Conservation (phyloP, 2,329 filamentous ascomycete species). For the Ophidiomyces ophidiicola region DNA sequence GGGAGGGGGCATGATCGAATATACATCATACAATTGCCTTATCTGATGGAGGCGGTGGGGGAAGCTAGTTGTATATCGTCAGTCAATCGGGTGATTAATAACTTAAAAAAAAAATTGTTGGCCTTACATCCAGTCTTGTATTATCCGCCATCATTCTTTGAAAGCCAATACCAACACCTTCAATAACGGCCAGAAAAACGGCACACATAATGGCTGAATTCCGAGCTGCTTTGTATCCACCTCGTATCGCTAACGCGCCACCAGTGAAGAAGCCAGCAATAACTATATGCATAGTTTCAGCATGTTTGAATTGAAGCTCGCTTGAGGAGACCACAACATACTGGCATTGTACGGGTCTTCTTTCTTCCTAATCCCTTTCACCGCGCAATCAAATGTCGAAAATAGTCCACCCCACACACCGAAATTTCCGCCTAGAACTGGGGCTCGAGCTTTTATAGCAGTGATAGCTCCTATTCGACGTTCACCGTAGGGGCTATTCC, state of each 20-base stretch:
- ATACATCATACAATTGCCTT: slow-evolving; percentile 2
- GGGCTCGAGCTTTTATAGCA: slow-evolving; percentile 92
- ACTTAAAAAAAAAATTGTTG: too few relatives aligned
- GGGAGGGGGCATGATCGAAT: neutral
- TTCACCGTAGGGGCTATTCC: slow-evolving; percentile 84
- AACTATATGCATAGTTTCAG: slow-evolving; percentile 35
- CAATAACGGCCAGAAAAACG: slow-evolving; percentile 85
- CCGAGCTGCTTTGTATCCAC: slow-evolving; percentile 78
- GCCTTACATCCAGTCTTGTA: slow-evolving; percentile 66
- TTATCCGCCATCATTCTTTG: slow-evolving; percentile 86
- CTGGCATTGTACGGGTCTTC: slow-evolving; percentile 96
- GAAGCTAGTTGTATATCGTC: slow-evolving; percentile 1
- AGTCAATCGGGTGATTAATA: too few relatives aligned
- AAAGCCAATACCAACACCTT: slow-evolving; percentile 93
- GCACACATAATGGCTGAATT: slow-evolving; percentile 96
- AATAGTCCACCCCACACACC: slow-evolving; percentile 96
- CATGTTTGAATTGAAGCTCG: neutral
- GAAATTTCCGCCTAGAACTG: slow-evolving; percentile 93
- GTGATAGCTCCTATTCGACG: slow-evolving; percentile 90
- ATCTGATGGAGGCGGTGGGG: slow-evolving; percentile 5
- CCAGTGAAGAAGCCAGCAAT: slow-evolving; percentile 95
- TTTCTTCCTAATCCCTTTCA: slow-evolving; percentile 90
- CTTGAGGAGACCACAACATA: slow-evolving; percentile 25
- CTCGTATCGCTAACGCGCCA: slow-evolving; percentile 79
- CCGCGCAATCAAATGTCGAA: slow-evolving; percentile 89